phyloP scores from a whole-genome alignment of 805 yeast genomes.

The Metschnikowia aberdeeniae region DNA sequence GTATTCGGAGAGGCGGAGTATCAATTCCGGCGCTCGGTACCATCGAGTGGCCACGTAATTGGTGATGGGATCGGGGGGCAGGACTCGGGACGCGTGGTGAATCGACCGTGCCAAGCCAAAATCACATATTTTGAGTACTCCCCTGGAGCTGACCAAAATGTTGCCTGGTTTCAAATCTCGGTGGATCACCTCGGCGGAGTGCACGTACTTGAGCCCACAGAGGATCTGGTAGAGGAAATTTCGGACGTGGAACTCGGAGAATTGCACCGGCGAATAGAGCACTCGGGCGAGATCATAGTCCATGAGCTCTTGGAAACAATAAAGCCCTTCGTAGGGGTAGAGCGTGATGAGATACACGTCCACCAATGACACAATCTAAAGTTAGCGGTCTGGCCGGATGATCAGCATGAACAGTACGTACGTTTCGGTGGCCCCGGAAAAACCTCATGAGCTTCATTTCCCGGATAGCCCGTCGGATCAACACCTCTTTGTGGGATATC shows the following conservation, averaged over 20 bases:
- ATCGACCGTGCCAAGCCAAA: constrained; percentile 90
- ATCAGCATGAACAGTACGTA: constrained; percentile 18
- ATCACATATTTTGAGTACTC: constrained; percentile 82
- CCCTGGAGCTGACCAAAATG: constrained; percentile 69
- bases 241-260: constrained; percentile 81
- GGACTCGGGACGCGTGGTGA: constrained; percentile 24
- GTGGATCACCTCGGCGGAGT: constrained; percentile 88
- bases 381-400: constrained; percentile 14
- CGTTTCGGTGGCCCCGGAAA: constrained; percentile 81
- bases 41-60: constrained; percentile 92
- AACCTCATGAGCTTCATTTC: constrained; percentile 78
- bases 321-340: constrained; percentile 77
- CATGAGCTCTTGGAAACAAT: constrained; percentile 82
- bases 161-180: constrained; percentile 92
- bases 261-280: constrained; percentile 70
- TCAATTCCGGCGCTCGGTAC: constrained; percentile 92
- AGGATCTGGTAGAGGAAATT: constrained; percentile 74
- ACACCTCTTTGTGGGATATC: constrained; percentile 62
- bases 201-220: constrained; percentile 85
- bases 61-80: constrained; percentile 47
- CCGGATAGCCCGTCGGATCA: constrained; percentile 75
- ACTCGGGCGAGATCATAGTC: constrained; percentile 79
- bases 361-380: constrained; percentile 59
- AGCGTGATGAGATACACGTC: constrained; percentile 68
- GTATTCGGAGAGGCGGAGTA: constrained; percentile 56